These are phyloP conservation scores for Excoecaria agallocha DNA, from an alignment of 345 rosid species.

Conservation along the genomic window DNA sequence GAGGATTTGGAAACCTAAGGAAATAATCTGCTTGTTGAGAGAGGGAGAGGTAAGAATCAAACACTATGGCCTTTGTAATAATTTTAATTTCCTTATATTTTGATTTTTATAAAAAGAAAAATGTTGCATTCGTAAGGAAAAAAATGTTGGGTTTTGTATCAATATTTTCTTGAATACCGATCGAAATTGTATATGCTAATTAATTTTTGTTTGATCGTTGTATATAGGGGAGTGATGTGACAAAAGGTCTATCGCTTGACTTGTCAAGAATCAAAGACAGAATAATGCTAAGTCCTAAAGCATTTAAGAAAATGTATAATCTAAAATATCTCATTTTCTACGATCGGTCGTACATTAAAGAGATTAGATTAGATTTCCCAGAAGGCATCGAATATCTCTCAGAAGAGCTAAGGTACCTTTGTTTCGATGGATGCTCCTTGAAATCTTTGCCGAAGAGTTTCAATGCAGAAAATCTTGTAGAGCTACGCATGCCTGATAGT, in stretches of 20 bases:
- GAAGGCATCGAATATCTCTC: neutral
- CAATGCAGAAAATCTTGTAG: neutral
- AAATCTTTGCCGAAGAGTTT: slow-evolving; percentile 3
- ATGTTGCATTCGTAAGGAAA: too few species aligned
- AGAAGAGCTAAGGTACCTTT: neutral
- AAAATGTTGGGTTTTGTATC: too few species aligned
- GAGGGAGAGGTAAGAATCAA: neutral
- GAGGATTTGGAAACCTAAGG: neutral
- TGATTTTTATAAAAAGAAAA: too few species aligned
- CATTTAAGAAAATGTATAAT: neutral
- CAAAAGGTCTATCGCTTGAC: neutral
- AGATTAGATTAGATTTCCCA: neutral
- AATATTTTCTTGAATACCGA: too few species aligned
- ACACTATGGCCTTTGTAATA: too few species aligned
- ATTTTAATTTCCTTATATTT: too few species aligned
- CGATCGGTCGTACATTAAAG: too few species aligned
- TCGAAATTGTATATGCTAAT: too few species aligned
- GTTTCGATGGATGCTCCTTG: neutral
- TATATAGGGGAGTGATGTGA: neutral
- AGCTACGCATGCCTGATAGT: neutral
- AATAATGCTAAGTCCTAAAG: neutral
- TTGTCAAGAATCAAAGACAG: neutral
- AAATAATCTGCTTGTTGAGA: neutral
- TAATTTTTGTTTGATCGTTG: neutral
- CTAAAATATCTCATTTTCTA: neutral